phyloP scores from a whole-genome alignment of 2,329 filamentous ascomycete genomes.

The Microdochium paspali region DNA sequence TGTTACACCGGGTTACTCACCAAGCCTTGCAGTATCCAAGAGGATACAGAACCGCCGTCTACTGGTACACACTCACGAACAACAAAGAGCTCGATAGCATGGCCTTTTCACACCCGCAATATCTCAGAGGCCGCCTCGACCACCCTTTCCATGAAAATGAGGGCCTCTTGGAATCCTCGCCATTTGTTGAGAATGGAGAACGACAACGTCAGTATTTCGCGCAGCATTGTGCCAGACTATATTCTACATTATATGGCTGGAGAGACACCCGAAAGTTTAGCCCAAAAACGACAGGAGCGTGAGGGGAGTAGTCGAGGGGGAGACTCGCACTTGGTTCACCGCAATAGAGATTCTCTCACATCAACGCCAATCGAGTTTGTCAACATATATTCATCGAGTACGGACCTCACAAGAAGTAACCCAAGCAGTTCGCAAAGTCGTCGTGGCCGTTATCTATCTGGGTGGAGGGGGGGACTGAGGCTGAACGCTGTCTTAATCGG shows the following conservation, averaged over 20 bases:
- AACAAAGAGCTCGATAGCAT: slow-evolving; percentile 14
- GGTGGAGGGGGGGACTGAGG: slow-evolving; percentile 39
- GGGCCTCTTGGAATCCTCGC: slow-evolving; percentile 14
- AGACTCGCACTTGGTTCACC: slow-evolving; percentile 19
- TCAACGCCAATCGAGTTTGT: slow-evolving; percentile 27
- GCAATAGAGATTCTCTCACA: slow-evolving; percentile 16
- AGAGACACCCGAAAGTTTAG: slow-evolving; percentile 43
- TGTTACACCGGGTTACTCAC: not conserved
- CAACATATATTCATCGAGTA: slow-evolving; percentile 17
- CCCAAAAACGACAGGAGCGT: slow-evolving; percentile 29
- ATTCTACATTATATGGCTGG: slow-evolving; percentile 45
- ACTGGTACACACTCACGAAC: slow-evolving; percentile 12
- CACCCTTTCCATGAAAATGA: slow-evolving; percentile 15
- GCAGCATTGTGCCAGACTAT: slow-evolving; percentile 43
- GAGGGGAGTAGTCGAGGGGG: slow-evolving; percentile 17
- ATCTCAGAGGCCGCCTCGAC: slow-evolving; percentile 14
- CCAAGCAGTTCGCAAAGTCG: slow-evolving; percentile 14
- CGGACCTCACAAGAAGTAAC: slow-evolving; percentile 9
- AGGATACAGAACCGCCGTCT: slow-evolving; percentile 14
- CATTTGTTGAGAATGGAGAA: slow-evolving; percentile 5
- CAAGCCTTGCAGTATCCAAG: slow-evolving; percentile 11
- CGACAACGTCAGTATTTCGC: slow-evolving; percentile 24
- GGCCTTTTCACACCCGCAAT: slow-evolving; percentile 19
- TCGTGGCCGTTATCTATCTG: slow-evolving; percentile 22
- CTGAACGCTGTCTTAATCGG: slow-evolving; percentile 31